Evolutionary conservation across 208 protist species (phyloP), one percentile per base, ranked within the genome.

Genomic region (Jaenimonas drosophilae): DNA sequence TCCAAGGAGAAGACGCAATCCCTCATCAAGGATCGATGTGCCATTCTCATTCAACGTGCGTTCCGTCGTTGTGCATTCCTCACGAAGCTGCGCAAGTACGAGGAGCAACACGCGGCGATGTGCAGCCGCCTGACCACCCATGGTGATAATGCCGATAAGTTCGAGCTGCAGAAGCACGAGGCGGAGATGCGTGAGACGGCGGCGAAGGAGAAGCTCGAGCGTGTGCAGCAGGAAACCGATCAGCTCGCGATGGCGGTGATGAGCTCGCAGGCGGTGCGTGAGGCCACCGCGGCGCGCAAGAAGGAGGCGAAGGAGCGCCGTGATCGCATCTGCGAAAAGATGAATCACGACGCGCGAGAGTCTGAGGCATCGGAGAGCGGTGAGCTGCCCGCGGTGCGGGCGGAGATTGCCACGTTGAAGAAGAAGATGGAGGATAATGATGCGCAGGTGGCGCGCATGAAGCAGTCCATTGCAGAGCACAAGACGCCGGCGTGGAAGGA

Each of bases 11-110:
- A 53, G 19, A 24, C 39, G 1, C 30, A 64, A n/a, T 17, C 38
- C 12, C 5, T 75, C 31, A 23, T 52, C 45, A 37, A 37, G 7
- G 55, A 76, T 43, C 64, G 70, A n/a, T 59, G 70, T 11, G 78
- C 77, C 5, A 42, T 78, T 37, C 69, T 76, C n/a, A 62, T 88
- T 7, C 69, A 78, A 37, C 83, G 83, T 21, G 64, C 48, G 9
- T 67, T 70, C 42, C 48, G 38, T 4, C 51, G 54, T 21, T 49
- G 41, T 9, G 40, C 69, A 37, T 77, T 57, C 48, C 36, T 42
- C 20, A 64, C 63, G 33, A 76, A 71, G 56, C 57, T 76, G 20
- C 39, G 47, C 17, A 44, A 49, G n/a, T 62, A 77, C 30, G 59
- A 75, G 40, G 40, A 62, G 36, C 64, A 77, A 29, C 55, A 75